phyloP scores from a whole-genome alignment of 257 asterid species.

The Fraxinus pennsylvanica region DNA sequence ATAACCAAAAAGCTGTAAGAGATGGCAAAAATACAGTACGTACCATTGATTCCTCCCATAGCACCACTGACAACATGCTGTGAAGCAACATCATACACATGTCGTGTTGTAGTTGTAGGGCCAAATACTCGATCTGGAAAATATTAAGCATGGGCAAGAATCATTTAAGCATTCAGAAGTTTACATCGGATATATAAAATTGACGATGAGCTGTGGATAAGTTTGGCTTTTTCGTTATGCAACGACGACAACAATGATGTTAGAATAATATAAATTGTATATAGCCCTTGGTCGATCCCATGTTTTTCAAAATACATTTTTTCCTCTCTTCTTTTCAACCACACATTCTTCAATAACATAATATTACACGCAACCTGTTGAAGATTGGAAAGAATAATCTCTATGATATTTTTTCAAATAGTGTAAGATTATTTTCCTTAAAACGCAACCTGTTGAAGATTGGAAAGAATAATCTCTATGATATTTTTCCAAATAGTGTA shows the following conservation, averaged over 20 bases:
- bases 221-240: not conserved
- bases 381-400: too few species aligned
- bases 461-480: too few species aligned
- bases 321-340: too few species aligned
- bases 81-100: slow-evolving; percentile 94
- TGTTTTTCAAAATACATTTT: too few species aligned
- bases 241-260: not conserved
- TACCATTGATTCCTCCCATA: slow-evolving; percentile 98
- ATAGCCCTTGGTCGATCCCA: too few species aligned
- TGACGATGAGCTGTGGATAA: slow-evolving; percentile 1
- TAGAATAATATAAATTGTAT: too few species aligned
- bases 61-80: slow-evolving; percentile 87
- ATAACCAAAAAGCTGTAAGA: not conserved
- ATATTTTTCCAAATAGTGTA: too few species aligned
- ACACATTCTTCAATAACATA: too few species aligned
- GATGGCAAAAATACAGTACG: slow-evolving; percentile 5
- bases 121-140: slow-evolving; percentile 94
- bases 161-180: slow-evolving; percentile 12
- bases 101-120: slow-evolving; percentile 97
- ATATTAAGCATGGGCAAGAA: slow-evolving; percentile 19
- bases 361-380: too few species aligned
- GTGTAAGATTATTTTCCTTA: too few species aligned
- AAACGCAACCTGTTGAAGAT: too few species aligned
- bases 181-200: slow-evolving; percentile 11
- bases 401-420: too few species aligned